phyloP scores from a whole-genome alignment of 1,139 yeast genomes.

The Yamadazyma songkhlaensis region DNA sequence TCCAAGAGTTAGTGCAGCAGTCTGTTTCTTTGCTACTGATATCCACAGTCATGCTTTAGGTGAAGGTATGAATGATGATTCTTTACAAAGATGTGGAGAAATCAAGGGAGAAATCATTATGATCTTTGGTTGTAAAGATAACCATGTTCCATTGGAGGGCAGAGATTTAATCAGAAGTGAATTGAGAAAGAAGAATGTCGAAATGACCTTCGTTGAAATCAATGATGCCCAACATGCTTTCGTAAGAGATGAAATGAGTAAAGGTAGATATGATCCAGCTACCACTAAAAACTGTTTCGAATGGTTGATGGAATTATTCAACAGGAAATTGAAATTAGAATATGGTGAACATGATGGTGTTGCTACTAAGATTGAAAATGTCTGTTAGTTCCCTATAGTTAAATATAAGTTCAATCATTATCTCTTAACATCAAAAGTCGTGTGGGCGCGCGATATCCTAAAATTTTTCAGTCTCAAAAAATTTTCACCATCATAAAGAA shows the following conservation, averaged over 20 bases:
- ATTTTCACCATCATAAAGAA: constrained; percentile 10
- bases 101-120: constrained; percentile 59
- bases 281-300: constrained; percentile 66
- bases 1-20: constrained; percentile 61
- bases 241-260: constrained; percentile 72
- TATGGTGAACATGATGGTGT: constrained; percentile 61
- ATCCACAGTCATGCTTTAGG: constrained; percentile 69
- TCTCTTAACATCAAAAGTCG: neutral
- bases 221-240: constrained; percentile 81
- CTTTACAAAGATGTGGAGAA: constrained; percentile 55
- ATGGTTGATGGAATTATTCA: constrained; percentile 67
- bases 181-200: constrained; percentile 58
- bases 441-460: neutral
- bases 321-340: constrained; percentile 64
- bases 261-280: constrained; percentile 79
- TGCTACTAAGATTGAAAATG: constrained; percentile 51
- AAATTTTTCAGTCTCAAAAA: constrained; percentile 7
- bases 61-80: constrained; percentile 59
- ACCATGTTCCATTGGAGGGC: constrained; percentile 78
- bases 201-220: constrained; percentile 69
- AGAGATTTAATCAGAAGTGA: constrained; percentile 66
- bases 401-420: neutral
- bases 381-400: constrained; percentile 40
- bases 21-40: constrained; percentile 81
- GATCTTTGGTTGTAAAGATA: constrained; percentile 77